Conservation (phyloP, 2,329 filamentous ascomycete genomes). For the Diaporthe australafricana region DNA sequence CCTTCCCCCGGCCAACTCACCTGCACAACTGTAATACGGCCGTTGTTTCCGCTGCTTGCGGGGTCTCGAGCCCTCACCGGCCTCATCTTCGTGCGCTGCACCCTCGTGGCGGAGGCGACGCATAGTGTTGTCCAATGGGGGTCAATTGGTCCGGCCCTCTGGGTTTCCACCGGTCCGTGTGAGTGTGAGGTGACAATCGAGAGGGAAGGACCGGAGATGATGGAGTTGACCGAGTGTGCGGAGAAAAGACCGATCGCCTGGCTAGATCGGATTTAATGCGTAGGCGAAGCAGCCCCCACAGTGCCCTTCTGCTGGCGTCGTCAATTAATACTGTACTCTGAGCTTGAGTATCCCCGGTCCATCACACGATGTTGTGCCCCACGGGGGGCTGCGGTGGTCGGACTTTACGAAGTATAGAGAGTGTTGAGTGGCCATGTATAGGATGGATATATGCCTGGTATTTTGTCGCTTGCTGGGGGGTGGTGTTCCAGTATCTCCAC, state of each 20-base stretch:
- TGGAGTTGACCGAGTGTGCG: not conserved
- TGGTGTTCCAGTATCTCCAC: not conserved
- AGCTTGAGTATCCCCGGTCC: not conserved
- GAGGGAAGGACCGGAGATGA: not conserved
- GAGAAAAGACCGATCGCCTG: slow-evolving; percentile 7
- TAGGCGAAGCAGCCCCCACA: not conserved
- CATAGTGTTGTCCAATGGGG: not conserved
- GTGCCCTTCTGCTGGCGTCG: not conserved
- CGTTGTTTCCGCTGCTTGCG: slow-evolving; percentile 16
- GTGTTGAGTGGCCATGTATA: not conserved
- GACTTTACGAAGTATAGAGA: not conserved
- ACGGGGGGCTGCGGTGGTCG: not conserved
- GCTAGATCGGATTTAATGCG: not conserved
- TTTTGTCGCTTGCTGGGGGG: not conserved
- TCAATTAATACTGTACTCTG: not conserved
- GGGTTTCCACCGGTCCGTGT: not conserved
- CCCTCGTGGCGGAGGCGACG: not conserved
- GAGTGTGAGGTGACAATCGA: not conserved
- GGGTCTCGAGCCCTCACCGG: not conserved
- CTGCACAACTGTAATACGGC: slow-evolving; percentile 4
- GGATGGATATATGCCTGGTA: slow-evolving; percentile 14
- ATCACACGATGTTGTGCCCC: not conserved
- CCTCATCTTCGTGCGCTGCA: not conserved
- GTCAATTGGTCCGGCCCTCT: not conserved
- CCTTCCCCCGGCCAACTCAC: not conserved